phyloP scores from a whole-genome alignment of 306 rosid species.

The Ammopiptanthus mongolicus region DNA sequence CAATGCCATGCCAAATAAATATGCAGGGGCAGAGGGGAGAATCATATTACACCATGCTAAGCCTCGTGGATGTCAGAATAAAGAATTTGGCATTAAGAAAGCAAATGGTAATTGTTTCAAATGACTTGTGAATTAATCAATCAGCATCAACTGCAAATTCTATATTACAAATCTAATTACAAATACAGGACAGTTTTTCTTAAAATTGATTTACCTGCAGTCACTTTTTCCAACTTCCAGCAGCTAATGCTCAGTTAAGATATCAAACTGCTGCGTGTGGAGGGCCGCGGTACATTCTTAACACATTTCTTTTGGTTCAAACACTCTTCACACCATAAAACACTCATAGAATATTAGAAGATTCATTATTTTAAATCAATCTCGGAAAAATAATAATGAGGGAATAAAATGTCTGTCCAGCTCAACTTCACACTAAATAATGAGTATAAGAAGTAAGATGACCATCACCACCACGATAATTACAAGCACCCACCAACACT shows the following conservation, averaged over 20 bases:
- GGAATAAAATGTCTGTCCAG: conserved; percentile 5
- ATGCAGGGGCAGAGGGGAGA: too few relatives aligned
- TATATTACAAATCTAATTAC: conserved; percentile 6
- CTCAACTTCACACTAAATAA: conserved; percentile 32
- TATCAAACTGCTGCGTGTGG: conserved; percentile 18
- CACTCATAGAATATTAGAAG: conserved; percentile 21
- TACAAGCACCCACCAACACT: conserved; percentile 69
- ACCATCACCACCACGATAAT: conserved; percentile 39
- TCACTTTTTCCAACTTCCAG: conserved; percentile 18
- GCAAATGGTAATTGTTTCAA: not conserved
- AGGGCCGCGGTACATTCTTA: conserved; percentile 3
- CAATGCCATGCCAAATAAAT: too few relatives aligned
- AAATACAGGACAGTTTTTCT: not conserved
- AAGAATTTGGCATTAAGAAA: not conserved
- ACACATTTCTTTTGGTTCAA: conserved; percentile 16
- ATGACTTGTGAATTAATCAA: not conserved
- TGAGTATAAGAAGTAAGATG: conserved; percentile 39
- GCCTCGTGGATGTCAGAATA: not conserved
- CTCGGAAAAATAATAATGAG: not conserved
- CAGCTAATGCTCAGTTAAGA: conserved; percentile 14
- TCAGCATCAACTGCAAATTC: not conserved
- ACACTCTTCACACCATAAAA: conserved; percentile 26
- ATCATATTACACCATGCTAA: not conserved
- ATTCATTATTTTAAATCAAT: conserved; percentile 21
- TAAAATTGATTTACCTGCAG: conserved; percentile 9